phyloP scores from a whole-genome alignment of 306 rosid genomes.

The Sechiopsis laciniata region DNA sequence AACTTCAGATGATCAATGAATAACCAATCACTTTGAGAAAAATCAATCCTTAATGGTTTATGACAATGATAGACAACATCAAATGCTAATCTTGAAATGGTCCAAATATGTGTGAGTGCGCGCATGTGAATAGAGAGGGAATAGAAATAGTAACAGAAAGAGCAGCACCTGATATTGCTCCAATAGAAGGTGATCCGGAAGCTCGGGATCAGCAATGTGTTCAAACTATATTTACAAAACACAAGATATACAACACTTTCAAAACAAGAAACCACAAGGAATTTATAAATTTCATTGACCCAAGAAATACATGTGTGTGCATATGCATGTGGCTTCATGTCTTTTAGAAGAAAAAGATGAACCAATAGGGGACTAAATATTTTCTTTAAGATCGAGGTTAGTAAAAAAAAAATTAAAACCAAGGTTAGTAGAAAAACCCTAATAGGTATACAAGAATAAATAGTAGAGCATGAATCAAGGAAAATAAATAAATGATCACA shows the following conservation, averaged over 20 bases:
- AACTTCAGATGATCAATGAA: neutral
- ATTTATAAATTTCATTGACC: neutral
- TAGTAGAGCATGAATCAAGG: neutral
- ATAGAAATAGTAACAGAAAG: neutral
- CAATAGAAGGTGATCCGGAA: conserved; percentile 86
- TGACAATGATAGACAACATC: conserved; percentile 3
- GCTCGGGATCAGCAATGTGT: conserved; percentile 76
- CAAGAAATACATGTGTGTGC: conserved; percentile 1
- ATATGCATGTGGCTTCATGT: no score
- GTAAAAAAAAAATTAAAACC: no score
- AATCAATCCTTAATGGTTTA: neutral
- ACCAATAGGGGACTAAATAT: neutral
- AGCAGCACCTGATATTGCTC: conserved; percentile 89
- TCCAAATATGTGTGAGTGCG: neutral
- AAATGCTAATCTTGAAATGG: conserved; percentile 15
- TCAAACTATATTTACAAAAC: conserved; percentile 62
- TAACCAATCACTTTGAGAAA: neutral
- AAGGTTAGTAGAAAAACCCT: neutral
- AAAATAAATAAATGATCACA: neutral
- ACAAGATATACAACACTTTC: conserved; percentile 26
- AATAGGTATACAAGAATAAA: neutral
- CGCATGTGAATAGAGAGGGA: neutral
- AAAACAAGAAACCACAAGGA: conserved; percentile 5
- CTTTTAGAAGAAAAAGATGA: neutral
- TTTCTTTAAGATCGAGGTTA: neutral